Base-by-base conservation (phyloP, 2,329 filamentous ascomycete genomes). In the Fusarium musae region DNA sequence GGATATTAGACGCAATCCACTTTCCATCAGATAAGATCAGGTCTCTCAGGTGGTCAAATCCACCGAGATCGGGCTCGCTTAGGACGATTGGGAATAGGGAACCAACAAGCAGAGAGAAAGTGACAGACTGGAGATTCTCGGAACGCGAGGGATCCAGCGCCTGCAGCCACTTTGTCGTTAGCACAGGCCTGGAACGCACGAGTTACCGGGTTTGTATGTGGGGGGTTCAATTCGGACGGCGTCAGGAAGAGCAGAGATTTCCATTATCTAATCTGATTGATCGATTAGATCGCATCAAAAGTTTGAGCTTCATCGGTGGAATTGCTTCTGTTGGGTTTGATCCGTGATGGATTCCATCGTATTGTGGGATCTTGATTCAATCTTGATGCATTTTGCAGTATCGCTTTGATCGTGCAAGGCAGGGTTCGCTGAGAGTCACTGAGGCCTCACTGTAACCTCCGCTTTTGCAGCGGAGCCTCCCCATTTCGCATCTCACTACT, bases 251-350 rank as follows among this genome's bases (percentile, higher is more conserved):
- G 36, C 36, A 37, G 16, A 63, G 60, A 57, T 73, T 60, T 44
- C 59, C 57, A 74, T 75, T 72, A 75, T 75, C 73, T 75, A 75
- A 75, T 75, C 73, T 69, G 73, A 75, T 75, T 60, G 72, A 74
- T 68, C 62, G 72, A 74, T 74, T 69, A 74, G 72, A 72, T 74
- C 70, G 36, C 21, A 23, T 47, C 34, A 63, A 71, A 16, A 13
- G 42, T 19, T 40, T 58, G 32, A 37, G 34, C 26, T 42, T 44
- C 5, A 11, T 56, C 19, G 39, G 36, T 34, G 39, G 7, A 46
- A 34, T 53, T 66, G 23, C 26, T 47, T 37, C 15, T 52, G 39
- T 32, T 30, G 52, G 32, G 39, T 13, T 39, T 36, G 30, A 42
- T 57, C 39, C 42, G 34, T 37, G 39, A n/a, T 58, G 17, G 2